Evolutionary conservation across 768 basidiomycete genomes (phyloP), one percentile per base, ranked within the genome.

Genomic region (Agaricus bisporus): DNA sequence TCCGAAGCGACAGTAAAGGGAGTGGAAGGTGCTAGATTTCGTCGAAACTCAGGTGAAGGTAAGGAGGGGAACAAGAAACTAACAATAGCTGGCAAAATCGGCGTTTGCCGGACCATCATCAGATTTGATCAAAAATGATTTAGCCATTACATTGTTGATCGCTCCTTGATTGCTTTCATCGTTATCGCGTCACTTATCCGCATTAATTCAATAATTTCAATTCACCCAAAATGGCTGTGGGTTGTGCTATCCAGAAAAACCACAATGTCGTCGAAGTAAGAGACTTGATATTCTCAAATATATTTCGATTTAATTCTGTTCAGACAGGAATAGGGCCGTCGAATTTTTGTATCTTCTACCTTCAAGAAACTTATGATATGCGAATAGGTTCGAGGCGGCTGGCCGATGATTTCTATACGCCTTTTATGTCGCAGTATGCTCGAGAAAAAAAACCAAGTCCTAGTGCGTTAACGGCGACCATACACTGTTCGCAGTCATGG

Each of bases 381-480:
- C 28, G 18, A 5, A 14, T 11, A 54, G 53, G 53, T 41, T 17
- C 69, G 28, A 70, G 72, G 55, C 57, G 49, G 39, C 72, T 85
- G 10, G 79, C 86, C 12, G 64, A 72, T 17, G 73, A 73, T 17
- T 81, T 72, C 63, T 91, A 91, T 63, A 50, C 62, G 1, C 52
- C 66, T 2, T 90, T 86, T 64, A 66, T 91, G 17, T 90, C 88
- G 2, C 67, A 75, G 48, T 59, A 63, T 18, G 85, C 87, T 18
- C 88, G 81, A 63, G 73, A 74, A 60, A 75, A 81, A 44, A 79
- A 76, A 62, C 83, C 83, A 6, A 84, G 79, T 60, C 73, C 84
- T 39, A 88, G 86, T 82, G 57, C 60, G 82, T 60, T 11, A 8
- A 4, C 32, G 56, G 25, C 22, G 58, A 41, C 17, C 41, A 56